Base-by-base conservation (phyloP, 2,329 filamentous ascomycete species). In the Macroventuria anomochaeta region DNA sequence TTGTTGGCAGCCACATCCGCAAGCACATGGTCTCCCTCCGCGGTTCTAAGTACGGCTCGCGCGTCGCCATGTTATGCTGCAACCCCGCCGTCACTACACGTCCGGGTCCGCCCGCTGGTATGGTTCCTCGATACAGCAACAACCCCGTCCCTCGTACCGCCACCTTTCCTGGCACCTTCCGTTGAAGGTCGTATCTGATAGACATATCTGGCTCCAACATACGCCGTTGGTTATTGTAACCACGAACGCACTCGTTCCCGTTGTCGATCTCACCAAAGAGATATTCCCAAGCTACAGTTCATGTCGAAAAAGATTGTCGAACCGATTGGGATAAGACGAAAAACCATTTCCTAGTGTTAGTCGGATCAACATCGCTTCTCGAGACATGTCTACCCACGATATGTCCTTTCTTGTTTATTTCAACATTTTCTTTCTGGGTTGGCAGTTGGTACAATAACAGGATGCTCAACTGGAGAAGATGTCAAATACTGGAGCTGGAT, bases 21-120 rank as follows among this genome's bases (percentile, higher is more conserved):
- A 97, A 97, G 84, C 95, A 99, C 76, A 99, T 99, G 95, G 95
- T 99, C 7, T 99, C 95, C 51, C 88, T 99, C 41, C 90, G 95
- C 57, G 95, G 95, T 52, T 97, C 95, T 70, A 99, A 99, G 76
- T 99, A 97, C 74, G 95, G 95, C 57, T 99, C 95, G 55, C 91
- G 95, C 53, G 95, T 99, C 58, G 95, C 95, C 26, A 97, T 99
- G 93, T 88, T 99, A 48, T 99, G 96, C 80, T 96, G 91, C 78
- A 97, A 97, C 76, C 93, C 93, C 31, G 91, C 91, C 40, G 86
- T 92, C 64, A 85, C 90, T 46, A 97, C 92, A 65, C 91, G 93
- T 49, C 93, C 93, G 57, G 93, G 93, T 34, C 91, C 93, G 61
- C 90, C 90, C 25, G 84, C 87, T 63, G 89, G 90, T 38, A 68